phyloP scores from a whole-genome alignment of 2,329 filamentous ascomycete genomes.

The Monilinia vaccinii-corymbosi region DNA sequence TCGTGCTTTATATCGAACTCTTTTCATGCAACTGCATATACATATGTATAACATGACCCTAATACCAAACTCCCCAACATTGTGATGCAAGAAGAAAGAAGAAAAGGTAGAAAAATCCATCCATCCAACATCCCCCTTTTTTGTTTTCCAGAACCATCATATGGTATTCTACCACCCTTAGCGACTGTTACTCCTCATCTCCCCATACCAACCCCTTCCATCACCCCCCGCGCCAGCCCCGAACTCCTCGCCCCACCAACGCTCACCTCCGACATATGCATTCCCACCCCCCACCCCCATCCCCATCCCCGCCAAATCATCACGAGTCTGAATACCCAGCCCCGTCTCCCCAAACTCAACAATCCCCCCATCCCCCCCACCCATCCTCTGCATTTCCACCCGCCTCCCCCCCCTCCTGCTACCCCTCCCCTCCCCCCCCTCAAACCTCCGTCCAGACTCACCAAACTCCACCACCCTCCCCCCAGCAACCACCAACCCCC shows the following conservation, averaged over 20 bases:
- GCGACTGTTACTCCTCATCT: neutral
- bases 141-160: too few species aligned
- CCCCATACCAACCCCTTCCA: neutral
- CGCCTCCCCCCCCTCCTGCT: neutral
- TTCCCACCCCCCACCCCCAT: neutral
- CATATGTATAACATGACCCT: too few species aligned
- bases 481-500: conserved; percentile 13
- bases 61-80: too few species aligned
- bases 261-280: neutral
- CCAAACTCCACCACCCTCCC: conserved; percentile 22
- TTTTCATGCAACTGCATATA: too few species aligned
- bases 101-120: too few species aligned
- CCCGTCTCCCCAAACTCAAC: conserved; percentile 5
- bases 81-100: too few species aligned
- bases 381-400: too few species aligned
- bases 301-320: neutral
- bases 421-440: neutral
- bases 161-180: too few species aligned
- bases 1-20: too few species aligned
- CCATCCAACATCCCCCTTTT: too few species aligned
- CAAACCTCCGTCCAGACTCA: conserved; percentile 10
- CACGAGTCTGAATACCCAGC: neutral
- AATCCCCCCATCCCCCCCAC: neutral
- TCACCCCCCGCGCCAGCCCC: neutral
- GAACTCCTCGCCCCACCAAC: neutral